Evolutionary conservation across 345 rosid genomes (phyloP).

Genomic region (Acer campestre): DNA sequence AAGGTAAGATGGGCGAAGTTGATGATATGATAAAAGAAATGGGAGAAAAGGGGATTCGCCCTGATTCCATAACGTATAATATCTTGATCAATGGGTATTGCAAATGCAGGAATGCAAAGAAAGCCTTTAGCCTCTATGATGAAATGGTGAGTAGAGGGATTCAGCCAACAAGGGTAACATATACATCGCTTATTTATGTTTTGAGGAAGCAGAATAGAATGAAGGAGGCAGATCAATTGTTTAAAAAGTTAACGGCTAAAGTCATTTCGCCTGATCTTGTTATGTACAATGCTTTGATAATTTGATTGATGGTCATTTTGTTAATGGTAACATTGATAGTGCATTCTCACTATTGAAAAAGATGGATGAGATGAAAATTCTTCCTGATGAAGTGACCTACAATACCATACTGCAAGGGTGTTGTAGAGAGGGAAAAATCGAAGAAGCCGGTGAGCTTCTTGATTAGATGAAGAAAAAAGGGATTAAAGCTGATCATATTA

Average conservation of each 20-base stretch:
- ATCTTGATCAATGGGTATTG: conserved; percentile 84
- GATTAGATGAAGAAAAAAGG: conserved; percentile 83
- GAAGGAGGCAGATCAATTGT: conserved; percentile 73
- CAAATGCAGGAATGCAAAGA: conserved; percentile 65
- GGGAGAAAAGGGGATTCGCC: conserved; percentile 52
- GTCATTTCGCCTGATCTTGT: conserved; percentile 64
- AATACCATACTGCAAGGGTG: conserved; percentile 86
- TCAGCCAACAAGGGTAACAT: conserved; percentile 68
- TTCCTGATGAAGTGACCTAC: conserved; percentile 88
- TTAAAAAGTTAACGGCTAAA: conserved; percentile 48
- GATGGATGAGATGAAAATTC: conserved; percentile 67
- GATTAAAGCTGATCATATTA: conserved; percentile 76
- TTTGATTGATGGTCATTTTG: conserved; percentile 83
- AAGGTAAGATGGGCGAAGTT: conserved; percentile 59
- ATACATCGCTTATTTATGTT: conserved; percentile 75
- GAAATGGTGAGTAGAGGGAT: conserved; percentile 68
- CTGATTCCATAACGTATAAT: conserved; percentile 78
- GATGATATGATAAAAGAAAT: conserved; percentile 66
- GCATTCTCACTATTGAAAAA: conserved; percentile 65
- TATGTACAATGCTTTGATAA: too few species aligned
- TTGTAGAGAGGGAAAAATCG: conserved; percentile 78
- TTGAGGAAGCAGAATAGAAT: conserved; percentile 63
- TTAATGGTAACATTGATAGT: conserved; percentile 63
- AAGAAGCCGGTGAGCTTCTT: conserved; percentile 83
- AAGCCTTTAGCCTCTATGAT: conserved; percentile 66